phyloP scores from a whole-genome alignment of 306 rosid species.

The Myrica gale region DNA sequence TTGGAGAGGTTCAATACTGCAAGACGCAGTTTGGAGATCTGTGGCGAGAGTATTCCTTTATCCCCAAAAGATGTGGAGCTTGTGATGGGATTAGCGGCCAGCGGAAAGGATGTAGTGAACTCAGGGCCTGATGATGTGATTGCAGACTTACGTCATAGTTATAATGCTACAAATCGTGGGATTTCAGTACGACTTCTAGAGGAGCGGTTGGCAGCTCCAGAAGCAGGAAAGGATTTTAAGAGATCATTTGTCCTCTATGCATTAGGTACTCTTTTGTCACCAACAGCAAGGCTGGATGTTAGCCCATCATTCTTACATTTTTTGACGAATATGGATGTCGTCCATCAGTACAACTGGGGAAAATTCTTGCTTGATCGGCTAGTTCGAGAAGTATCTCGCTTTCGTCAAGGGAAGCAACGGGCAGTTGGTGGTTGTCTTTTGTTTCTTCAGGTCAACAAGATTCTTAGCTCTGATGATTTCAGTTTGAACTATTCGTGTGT shows the following conservation, averaged over 20 bases:
- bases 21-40: constrained; percentile 35
- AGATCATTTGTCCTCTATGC: constrained; percentile 44
- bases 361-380: constrained; percentile 41
- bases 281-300: constrained; percentile 47
- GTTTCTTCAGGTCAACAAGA: constrained; percentile 39
- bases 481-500: neutral
- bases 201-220: constrained; percentile 37
- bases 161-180: constrained; percentile 42
- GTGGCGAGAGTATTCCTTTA: constrained; percentile 30
- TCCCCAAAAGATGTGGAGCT: constrained; percentile 39
- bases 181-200: constrained; percentile 41
- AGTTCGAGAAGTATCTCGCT: constrained; percentile 42
- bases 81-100: constrained; percentile 45
- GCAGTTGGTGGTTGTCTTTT: constrained; percentile 51
- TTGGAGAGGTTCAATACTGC: constrained; percentile 41
- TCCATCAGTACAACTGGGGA: constrained; percentile 46
- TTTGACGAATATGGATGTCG: constrained; percentile 37
- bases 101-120: constrained; percentile 47
- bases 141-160: constrained; percentile 31
- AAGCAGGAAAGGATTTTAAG: constrained; percentile 44
- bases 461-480: neutral
- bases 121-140: constrained; percentile 45
- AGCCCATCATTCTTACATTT: constrained; percentile 47
- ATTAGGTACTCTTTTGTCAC: constrained; percentile 40
- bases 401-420: constrained; percentile 39